Evolutionary conservation across 2,329 filamentous ascomycete species (phyloP), one percentile per base, ranked within the genome.

Genomic region (Aulographum hederae): DNA sequence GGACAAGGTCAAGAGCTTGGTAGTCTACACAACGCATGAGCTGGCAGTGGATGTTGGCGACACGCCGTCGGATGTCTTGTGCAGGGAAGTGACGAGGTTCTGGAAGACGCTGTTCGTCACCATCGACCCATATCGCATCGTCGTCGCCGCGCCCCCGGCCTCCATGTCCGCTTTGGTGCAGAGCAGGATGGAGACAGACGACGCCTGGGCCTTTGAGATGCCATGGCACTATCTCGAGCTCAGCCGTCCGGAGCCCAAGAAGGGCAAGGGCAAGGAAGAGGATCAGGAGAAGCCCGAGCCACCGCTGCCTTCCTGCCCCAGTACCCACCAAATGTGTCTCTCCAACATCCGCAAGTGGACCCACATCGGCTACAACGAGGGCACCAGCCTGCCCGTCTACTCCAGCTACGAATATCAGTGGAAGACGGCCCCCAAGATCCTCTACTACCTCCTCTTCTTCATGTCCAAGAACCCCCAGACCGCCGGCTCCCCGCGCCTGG

Each of bases 371-470:
- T 66, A 82, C 39, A 85, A 85, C 46, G 78, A 86, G 53, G 76
- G 77, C 6, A 80, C 76, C 0, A 80, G 71, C 4, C 63, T 77
- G n/a, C 63, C 64, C 35, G 74, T 70, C 4, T 85, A 80, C 52
- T 65, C 65, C 29, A 72, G 68, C 3, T 77, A 80, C 46, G 73
- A 81, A 42, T 81, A 74, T 51, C 79, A 75, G 43, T 58, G 73
- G 21, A 69, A 70, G 28, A 58, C 62, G 2, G 65, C 75, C 5
- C 74, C 71, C 0, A 72, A 72, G 11, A 60, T 78, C 34, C 53
- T 79, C 2, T 58, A 60, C 15, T 58, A 63, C 10, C 51, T 71
- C 0, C 42, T 53, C 4, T n/a, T 47, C 2, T 41, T 44, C 3
- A 15, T 36, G 4, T n/a, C 16, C 15, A 25, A 23, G 33, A 18